phyloP scores from a whole-genome alignment of 2,329 filamentous ascomycete genomes.

The Cercospora berteroae region DNA sequence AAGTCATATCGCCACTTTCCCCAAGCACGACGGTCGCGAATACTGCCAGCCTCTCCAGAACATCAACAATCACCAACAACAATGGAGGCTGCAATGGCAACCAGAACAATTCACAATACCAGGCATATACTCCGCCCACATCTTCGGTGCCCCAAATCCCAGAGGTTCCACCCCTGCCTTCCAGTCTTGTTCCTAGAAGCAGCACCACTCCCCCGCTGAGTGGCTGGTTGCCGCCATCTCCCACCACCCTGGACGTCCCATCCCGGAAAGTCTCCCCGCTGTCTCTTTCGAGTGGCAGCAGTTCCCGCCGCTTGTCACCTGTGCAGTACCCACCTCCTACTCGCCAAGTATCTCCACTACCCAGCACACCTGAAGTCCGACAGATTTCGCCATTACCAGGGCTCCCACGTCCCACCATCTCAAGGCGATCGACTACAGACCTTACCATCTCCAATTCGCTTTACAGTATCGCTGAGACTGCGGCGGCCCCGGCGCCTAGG shows the following conservation, averaged over 20 bases:
- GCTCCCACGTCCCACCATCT: not conserved
- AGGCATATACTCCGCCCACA: not conserved
- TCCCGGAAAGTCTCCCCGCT: conserved; percentile 2
- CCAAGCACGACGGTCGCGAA: not conserved
- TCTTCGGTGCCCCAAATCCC: not conserved
- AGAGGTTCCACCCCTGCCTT: not conserved
- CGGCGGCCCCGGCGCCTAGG: not conserved
- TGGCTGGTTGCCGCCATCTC: conserved; percentile 6
- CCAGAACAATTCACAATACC: conserved; percentile 3
- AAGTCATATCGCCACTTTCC: conserved; percentile 4
- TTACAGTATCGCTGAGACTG: conserved; percentile 5
- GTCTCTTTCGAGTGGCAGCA: not conserved
- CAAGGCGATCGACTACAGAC: not conserved
- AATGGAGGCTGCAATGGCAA: not conserved
- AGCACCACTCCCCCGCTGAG: conserved; percentile 1
- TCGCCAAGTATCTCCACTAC: conserved; percentile 6
- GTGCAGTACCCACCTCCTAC: conserved; percentile 1
- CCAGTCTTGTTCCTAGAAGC: conserved; percentile 3
- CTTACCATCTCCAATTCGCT: not conserved
- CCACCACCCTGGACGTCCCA: not conserved
- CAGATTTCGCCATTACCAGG: not conserved
- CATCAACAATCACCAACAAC: conserved; percentile 14
- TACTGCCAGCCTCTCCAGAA: conserved; percentile 6
- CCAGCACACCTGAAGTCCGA: not conserved
- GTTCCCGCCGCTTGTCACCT: not conserved